Conservation (phyloP, 768 basidiomycete genomes). For the Pholiota microspora region DNA sequence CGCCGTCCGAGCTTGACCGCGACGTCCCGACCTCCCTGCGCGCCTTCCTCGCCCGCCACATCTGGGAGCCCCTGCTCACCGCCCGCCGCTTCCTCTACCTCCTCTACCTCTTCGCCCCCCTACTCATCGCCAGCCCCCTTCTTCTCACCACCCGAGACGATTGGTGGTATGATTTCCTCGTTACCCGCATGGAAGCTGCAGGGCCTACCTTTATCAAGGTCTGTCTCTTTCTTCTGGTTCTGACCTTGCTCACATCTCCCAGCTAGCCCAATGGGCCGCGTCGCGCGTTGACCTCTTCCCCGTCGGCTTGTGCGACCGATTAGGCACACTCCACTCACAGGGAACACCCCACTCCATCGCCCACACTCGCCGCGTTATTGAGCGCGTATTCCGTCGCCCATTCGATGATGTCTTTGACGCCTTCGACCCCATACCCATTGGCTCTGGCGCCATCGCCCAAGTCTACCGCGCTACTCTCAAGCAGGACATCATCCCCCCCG, state of each 20-base stretch:
- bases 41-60: slow-evolving; percentile 47
- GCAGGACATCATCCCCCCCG: slow-evolving; percentile 79
- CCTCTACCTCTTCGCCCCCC: slow-evolving; percentile 81
- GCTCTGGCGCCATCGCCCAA: slow-evolving; percentile 99
- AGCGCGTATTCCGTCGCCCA: slow-evolving; percentile 76
- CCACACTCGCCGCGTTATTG: slow-evolving; percentile 81
- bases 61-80: slow-evolving; percentile 88
- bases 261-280: slow-evolving; percentile 99
- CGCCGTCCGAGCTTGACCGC: slow-evolving; percentile 63
- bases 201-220: slow-evolving; percentile 97
- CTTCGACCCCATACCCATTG: slow-evolving; percentile 85
- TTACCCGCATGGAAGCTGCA: slow-evolving; percentile 86
- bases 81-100: slow-evolving; percentile 81
- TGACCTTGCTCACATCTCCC: slow-evolving; percentile 13
- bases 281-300: slow-evolving; percentile 95
- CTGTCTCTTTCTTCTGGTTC: slow-evolving; percentile 1
- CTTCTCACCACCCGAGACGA: slow-evolving; percentile 69
- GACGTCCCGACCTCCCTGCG: slow-evolving; percentile 44
- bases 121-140: slow-evolving; percentile 83
- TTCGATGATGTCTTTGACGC: slow-evolving; percentile 91
- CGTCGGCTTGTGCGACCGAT: slow-evolving; percentile 72
- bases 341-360: slow-evolving; percentile 76
- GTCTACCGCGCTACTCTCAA: slow-evolving; percentile 90
- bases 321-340: slow-evolving; percentile 87
- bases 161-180: slow-evolving; percentile 96